phyloP scores from a whole-genome alignment of 768 basidiomycete species.

The Xerocomus potaroensis region DNA sequence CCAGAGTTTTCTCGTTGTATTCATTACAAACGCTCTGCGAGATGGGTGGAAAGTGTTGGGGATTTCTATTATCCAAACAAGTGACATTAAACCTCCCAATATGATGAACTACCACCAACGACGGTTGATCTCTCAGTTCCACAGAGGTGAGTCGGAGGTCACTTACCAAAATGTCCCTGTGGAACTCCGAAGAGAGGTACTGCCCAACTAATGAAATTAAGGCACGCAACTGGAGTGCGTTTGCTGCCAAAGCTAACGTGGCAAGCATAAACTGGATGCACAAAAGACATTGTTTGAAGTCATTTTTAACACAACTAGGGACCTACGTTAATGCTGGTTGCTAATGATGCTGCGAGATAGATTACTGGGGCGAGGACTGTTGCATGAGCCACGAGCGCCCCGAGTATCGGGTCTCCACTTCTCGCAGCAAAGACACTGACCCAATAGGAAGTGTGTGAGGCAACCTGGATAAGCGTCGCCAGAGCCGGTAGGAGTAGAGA shows the following conservation, averaged over 20 bases:
- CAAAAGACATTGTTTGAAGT: neutral
- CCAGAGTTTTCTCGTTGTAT: conserved; percentile 9
- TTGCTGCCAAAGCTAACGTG: conserved; percentile 22
- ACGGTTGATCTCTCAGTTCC: conserved; percentile 1
- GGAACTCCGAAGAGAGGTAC: conserved; percentile 18
- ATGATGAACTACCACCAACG: conserved; percentile 18
- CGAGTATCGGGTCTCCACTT: conserved; percentile 46
- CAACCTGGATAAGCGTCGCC: conserved; percentile 38
- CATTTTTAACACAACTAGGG: neutral
- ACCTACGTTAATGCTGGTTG: conserved; percentile 40
- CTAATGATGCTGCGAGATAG: conserved; percentile 46
- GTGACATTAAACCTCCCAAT: conserved; percentile 17
- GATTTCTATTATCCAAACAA: conserved; percentile 13
- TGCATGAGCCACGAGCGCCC: conserved; percentile 57
- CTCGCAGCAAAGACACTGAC: conserved; percentile 56
- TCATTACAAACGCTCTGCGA: neutral
- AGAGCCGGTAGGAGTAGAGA: conserved; percentile 28
- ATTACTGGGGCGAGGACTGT: conserved; percentile 54
- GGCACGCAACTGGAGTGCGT: conserved; percentile 25
- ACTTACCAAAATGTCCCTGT: conserved; percentile 22
- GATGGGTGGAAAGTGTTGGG: neutral
- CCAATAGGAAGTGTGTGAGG: conserved; percentile 68
- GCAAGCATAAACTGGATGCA: conserved; percentile 20
- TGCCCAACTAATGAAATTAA: conserved; percentile 12
- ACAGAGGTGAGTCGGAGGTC: neutral